Evolutionary conservation across 1,284 basidiomycete species (phyloP).

Genomic region (Apiotrichum laibachii): DNA sequence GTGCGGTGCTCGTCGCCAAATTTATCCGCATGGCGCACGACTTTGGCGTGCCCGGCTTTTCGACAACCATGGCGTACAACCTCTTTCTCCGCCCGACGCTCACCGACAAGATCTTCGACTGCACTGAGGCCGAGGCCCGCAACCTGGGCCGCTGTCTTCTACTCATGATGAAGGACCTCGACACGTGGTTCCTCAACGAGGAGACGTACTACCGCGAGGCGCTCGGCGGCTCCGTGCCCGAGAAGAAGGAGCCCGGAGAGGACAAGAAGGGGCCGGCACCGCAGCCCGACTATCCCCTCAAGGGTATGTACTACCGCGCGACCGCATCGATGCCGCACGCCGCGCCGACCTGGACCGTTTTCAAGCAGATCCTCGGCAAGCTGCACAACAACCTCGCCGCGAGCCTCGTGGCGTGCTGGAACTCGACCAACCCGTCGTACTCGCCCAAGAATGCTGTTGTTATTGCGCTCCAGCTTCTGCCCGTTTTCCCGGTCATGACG

Average conservation of each 20-base stretch:
- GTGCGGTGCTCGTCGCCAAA: conserved; percentile 89
- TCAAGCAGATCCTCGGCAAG: conserved; percentile 70
- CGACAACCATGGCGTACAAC: conserved; percentile 79
- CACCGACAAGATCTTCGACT: conserved; percentile 81
- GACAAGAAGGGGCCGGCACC: conserved; percentile 52
- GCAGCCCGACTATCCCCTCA: conserved; percentile 38
- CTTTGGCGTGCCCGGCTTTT: conserved; percentile 81
- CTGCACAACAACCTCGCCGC: conserved; percentile 70
- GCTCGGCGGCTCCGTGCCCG: conserved; percentile 39
- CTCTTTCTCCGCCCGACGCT: conserved; percentile 83
- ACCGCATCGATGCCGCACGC: conserved; percentile 51
- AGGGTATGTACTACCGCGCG: conserved; percentile 60
- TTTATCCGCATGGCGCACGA: conserved; percentile 85
- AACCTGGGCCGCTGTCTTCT: conserved; percentile 90
- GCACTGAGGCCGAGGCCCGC: conserved; percentile 91
- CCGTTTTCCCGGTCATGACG: conserved; percentile 74
- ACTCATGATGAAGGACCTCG: conserved; percentile 70
- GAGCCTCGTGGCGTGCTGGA: conserved; percentile 10
- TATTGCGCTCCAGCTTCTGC: conserved; percentile 81
- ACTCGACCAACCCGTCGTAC: conserved; percentile 64
- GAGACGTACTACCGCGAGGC: conserved; percentile 52
- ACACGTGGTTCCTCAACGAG: conserved; percentile 72
- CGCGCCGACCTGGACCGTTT: conserved; percentile 66
- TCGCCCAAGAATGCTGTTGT: conserved; percentile 83
- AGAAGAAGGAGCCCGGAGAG: conserved; percentile 54